Conservation (phyloP, 2,329 filamentous ascomycete genomes). For the Paecilomyces sp. region DNA sequence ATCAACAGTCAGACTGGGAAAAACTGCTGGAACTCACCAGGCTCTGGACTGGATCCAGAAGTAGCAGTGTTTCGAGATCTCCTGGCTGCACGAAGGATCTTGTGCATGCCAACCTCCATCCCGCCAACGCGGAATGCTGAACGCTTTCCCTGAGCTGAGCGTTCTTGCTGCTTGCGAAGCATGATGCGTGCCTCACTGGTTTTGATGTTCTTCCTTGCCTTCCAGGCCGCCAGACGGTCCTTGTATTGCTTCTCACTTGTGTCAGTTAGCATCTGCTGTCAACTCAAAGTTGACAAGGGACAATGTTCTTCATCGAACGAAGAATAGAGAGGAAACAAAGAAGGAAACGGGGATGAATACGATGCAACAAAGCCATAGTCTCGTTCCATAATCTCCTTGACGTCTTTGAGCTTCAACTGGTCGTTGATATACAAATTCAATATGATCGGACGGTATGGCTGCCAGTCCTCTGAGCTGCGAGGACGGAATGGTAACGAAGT, state of each 20-base stretch:
- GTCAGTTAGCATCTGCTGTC: constrained; percentile 5
- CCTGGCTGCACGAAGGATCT: constrained; percentile 22
- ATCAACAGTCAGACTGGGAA: neutral
- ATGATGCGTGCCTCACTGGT: constrained; percentile 30
- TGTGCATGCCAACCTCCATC: constrained; percentile 26
- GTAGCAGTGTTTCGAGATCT: constrained; percentile 16
- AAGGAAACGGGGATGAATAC: constrained; percentile 15
- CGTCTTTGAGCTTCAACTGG: constrained; percentile 28
- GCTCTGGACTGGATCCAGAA: constrained; percentile 25
- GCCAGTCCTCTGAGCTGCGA: constrained; percentile 30
- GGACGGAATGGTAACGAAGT: constrained; percentile 18
- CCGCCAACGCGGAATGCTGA: constrained; percentile 28
- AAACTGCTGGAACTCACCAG: constrained; percentile 15
- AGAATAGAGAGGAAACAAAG: neutral
- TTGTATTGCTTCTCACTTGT: constrained; percentile 33
- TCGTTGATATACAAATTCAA: constrained; percentile 28
- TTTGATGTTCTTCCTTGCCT: constrained; percentile 32
- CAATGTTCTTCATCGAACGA: neutral
- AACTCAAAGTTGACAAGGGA: neutral
- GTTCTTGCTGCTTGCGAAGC: constrained; percentile 31
- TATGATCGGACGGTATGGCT: constrained; percentile 26
- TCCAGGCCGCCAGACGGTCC: constrained; percentile 29
- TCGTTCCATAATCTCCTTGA: constrained; percentile 29
- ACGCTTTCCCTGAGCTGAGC: constrained; percentile 29
- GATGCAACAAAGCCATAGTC: constrained; percentile 30